Base-by-base conservation (phyloP, 495 filamentous ascomycete species). In the Trypethelium eluteriae region DNA sequence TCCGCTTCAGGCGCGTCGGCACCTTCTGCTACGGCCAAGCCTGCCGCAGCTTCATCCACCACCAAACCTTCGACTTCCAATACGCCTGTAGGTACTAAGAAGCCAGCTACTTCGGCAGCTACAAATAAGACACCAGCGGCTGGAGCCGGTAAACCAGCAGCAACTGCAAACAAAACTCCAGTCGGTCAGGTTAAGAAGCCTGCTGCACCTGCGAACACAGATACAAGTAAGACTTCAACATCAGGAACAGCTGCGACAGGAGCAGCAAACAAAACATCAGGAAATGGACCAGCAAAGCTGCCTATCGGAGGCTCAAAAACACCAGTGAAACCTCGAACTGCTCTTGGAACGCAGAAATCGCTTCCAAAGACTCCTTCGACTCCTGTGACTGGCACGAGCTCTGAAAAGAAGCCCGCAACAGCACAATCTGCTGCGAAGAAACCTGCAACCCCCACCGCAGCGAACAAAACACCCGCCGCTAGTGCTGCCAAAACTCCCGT, bases 1-100 rank as follows among this genome's bases (percentile, higher is more conserved):
- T 47, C 66, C 11, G 11, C 66, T 53, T 50, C 63, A 18, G 70
- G 56, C 3, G 35, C 67, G 3, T 66, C 61, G 53, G 32, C 64
- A 7, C 14, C 64, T 10, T 25, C 25, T 25, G 25, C 25, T 25
- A 25, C 25, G 25, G 32, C 47, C 9, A 25, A 50, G 36, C 38
- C 64, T 47, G 12, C 67, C 16, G 32, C 67, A 18, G 49, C 67
- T 44, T 41, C 67, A 18, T 41, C 44, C 14, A 44, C 41, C 6
- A 14, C 41, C 14, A 7, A 44, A 44, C 18, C 63, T 14, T 62
- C 66, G 11, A 12, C 65, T 35, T 36, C 65, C n/a, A 63, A 47
- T 34, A 64, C 66, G 39, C 32, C 66, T 9, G 46, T 64, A 14
- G 66, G 66, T 34, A 41, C 59, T 16, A 67, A 67, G 62, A 64